Evolutionary conservation across 208 protist species (phyloP), one percentile per base, ranked within the genome.

Genomic region (Angomonas desouzai): DNA sequence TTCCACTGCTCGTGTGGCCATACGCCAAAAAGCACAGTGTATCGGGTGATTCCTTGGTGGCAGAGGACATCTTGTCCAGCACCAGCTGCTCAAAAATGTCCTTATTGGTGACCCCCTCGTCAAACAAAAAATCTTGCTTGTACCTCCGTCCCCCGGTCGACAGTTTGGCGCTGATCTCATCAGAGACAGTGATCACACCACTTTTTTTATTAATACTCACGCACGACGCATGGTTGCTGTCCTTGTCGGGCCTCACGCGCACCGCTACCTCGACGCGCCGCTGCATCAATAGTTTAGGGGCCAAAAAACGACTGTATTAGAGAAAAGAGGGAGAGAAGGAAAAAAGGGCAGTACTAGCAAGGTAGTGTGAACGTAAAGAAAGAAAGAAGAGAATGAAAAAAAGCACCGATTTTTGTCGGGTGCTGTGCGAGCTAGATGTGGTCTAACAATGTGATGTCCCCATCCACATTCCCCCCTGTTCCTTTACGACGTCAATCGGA

Each of bases 1-100:
- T 96, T 32, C 90, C 90, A 57, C 90, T 96, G 68, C 72, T 85
- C 11, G 87, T 96, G 74, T 96, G 90, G 13, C 90, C 90, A 60
- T 96, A 96, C 3, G 87, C 86, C 3, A 96, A 55, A 55, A 96
- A 85, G 72, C 90, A 96, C 0, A 92, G 77, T 27, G 86, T 96
- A 71, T 93, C 89, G 3, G 85, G 85, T 32, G 76, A 48, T 3
- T 77, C 71, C 4, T 71, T 68, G 0, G 76, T 80, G 7, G 78
- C 85, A 6, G 65, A 64, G 25, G 22, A 51, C 74, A 94, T 86
- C 59, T 81, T 83, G 2, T 61, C 32, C 18, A 80, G 63, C 16
- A 92, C 72, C 25, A 96, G 62, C 57, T 71, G 32, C 29, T 85
- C 72, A 63, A 91, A 96, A 3, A 96, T 57, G 18, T 78, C 76